Percentiles rank a stretch among this genome's conserved stretches.
phyloP scores from a whole-genome alignment of 331 rosid species.

The Quercus lobata region DNA sequence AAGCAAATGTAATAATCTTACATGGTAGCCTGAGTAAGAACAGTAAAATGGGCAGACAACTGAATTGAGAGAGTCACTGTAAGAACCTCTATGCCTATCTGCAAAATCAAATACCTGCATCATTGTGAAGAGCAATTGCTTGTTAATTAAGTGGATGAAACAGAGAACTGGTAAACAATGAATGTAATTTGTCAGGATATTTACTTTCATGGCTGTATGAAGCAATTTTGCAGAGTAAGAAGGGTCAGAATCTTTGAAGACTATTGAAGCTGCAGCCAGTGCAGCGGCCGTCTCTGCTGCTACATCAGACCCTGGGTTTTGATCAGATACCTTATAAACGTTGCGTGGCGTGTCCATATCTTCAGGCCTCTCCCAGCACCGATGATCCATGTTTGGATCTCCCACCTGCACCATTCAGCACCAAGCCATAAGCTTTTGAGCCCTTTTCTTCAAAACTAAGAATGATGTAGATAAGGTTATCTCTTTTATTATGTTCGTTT shows the following conservation, averaged over 20 bases:
- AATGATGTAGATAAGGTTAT: neutral
- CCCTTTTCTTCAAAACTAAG: neutral
- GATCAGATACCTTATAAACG: slow-evolving; percentile 68
- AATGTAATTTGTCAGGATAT: neutral
- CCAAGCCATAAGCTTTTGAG: neutral
- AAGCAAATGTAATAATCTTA: slow-evolving; percentile 14
- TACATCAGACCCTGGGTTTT: slow-evolving; percentile 85
- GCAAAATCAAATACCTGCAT: slow-evolving; percentile 74
- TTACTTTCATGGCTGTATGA: slow-evolving; percentile 63
- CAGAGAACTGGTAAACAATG: neutral
- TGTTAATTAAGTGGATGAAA: neutral
- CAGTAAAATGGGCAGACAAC: slow-evolving; percentile 91
- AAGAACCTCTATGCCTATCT: slow-evolving; percentile 77
- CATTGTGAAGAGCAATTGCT: neutral
- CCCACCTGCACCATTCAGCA: slow-evolving; percentile 54
- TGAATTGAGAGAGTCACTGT: slow-evolving; percentile 69
- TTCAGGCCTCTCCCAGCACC: slow-evolving; percentile 95
- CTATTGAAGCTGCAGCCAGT: slow-evolving; percentile 83
- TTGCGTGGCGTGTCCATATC: slow-evolving; percentile 86
- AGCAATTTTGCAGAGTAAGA: slow-evolving; percentile 61
- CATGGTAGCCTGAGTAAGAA: slow-evolving; percentile 92
- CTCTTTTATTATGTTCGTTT: neutral
- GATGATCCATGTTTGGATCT: slow-evolving; percentile 75
- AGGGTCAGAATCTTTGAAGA: slow-evolving; percentile 65
- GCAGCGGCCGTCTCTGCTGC: slow-evolving; percentile 94